Conservation (phyloP, 75 land plant genomes). For the Pseudotsuga menziesii region DNA sequence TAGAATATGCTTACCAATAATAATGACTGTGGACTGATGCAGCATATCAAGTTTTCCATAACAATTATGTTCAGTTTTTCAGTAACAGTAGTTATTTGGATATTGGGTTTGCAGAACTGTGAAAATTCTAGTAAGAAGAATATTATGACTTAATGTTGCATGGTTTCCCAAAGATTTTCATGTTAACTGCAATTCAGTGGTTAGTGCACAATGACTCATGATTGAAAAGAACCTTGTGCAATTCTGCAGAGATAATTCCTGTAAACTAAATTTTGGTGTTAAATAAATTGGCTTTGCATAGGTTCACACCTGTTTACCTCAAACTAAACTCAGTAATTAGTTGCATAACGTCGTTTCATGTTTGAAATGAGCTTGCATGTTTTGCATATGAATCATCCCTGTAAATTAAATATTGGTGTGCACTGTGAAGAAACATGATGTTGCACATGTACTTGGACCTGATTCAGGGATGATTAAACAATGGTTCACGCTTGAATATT, state of each 20-base stretch:
- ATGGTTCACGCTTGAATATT: neutral
- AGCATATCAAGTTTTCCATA: no score
- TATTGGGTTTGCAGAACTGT: neutral
- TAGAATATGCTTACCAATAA: no score
- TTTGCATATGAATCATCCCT: neutral
- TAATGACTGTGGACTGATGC: no score
- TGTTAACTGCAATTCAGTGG: no score
- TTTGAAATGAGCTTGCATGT: neutral
- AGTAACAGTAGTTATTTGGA: neutral
- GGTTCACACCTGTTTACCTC: neutral
- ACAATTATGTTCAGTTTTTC: neutral
- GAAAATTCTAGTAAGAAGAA: neutral
- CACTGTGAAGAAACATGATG: neutral
- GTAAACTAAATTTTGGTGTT: no score
- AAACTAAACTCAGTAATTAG: neutral
- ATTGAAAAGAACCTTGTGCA: no score
- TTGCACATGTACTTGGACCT: neutral
- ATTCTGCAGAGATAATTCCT: neutral
- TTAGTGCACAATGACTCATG: no score
- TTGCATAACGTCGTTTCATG: neutral
- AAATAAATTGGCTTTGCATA: neutral
- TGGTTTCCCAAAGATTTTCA: no score
- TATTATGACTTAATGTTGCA: neutral
- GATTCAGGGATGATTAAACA: no score
- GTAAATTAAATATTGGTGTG: neutral